phyloP scores from a whole-genome alignment of 2,329 filamentous ascomycete genomes.

The Triangularia verruculosa region DNA sequence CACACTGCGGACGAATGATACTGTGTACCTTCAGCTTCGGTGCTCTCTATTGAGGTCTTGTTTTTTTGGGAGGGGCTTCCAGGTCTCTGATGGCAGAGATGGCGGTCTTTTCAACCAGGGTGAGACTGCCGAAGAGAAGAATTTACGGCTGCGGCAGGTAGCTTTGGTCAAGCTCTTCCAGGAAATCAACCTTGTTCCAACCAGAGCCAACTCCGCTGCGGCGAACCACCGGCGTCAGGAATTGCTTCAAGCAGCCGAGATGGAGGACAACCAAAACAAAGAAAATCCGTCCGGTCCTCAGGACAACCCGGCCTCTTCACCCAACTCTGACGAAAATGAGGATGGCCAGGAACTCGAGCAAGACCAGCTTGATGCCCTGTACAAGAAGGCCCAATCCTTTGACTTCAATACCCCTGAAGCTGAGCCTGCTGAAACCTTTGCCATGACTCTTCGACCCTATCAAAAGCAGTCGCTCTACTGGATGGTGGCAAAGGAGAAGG shows the following conservation, averaged over 20 bases:
- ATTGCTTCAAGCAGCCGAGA: constrained; percentile 81
- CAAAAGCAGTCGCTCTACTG: constrained; percentile 94
- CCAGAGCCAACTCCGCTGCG: constrained; percentile 68
- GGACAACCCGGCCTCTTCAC: constrained; percentile 45
- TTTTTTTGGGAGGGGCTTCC: constrained; percentile 64
- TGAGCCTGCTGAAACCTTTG: constrained; percentile 78
- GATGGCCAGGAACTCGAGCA: constrained; percentile 91
- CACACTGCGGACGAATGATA: constrained; percentile 82
- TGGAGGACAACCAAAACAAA: constrained; percentile 72
- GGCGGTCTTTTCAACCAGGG: constrained; percentile 77
- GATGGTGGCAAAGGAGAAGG: constrained; percentile 93
- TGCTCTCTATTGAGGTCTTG: constrained; percentile 73
- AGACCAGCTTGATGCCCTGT: constrained; percentile 89
- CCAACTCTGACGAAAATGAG: constrained; percentile 65
- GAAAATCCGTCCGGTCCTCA: constrained; percentile 38
- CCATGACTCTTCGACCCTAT: constrained; percentile 81
- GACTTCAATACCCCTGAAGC: constrained; percentile 89
- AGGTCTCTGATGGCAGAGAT: constrained; percentile 65
- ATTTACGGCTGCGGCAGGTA: constrained; percentile 78
- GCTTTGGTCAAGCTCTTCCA: constrained; percentile 85
- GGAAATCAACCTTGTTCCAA: constrained; percentile 80
- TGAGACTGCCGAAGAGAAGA: constrained; percentile 81
- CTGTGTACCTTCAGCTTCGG: constrained; percentile 82
- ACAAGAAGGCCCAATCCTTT: constrained; percentile 94
- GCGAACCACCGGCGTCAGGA: constrained; percentile 79